These are phyloP conservation scores for Globisporangium paddicum DNA, from an alignment of 352 stramenopile species.

Conservation along the genomic window DNA sequence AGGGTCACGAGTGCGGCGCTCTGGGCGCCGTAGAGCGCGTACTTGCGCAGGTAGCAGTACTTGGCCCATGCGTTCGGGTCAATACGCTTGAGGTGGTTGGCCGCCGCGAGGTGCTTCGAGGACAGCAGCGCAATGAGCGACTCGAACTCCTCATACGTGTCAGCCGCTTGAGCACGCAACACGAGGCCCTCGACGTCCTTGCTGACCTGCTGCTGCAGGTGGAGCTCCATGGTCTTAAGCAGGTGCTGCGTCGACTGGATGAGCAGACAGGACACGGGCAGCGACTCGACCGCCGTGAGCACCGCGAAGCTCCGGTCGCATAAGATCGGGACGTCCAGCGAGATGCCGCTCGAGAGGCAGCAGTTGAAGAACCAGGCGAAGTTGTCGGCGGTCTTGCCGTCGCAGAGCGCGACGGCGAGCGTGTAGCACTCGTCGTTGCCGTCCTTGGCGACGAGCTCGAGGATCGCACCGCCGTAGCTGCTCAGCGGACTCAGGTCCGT, in stretches of 20 bases:
- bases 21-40: constrained; percentile 36
- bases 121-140: constrained; percentile 17
- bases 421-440: constrained; percentile 40
- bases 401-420: constrained; percentile 33
- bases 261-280: constrained; percentile 29
- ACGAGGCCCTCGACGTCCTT: constrained; percentile 24
- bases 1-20: constrained; percentile 24
- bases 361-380: constrained; percentile 40
- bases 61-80: constrained; percentile 33
- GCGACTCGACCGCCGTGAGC: constrained; percentile 20
- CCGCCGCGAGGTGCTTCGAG: constrained; percentile 17
- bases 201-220: constrained; percentile 16
- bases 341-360: constrained; percentile 30
- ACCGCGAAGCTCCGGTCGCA: constrained; percentile 26
- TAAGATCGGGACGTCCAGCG: constrained; percentile 36
- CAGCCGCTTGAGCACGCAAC: constrained; percentile 24
- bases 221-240: constrained; percentile 21
- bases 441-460: constrained; percentile 38
- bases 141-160: constrained; percentile 33
- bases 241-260: constrained; percentile 38
- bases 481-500: constrained; percentile 21
- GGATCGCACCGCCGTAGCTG: constrained; percentile 23
- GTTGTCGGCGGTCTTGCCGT: constrained; percentile 26
- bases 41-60: constrained; percentile 31
- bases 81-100: constrained; percentile 20